Conservation (phyloP, 1,284 basidiomycete species). For the Rhodotorula sp. region DNA sequence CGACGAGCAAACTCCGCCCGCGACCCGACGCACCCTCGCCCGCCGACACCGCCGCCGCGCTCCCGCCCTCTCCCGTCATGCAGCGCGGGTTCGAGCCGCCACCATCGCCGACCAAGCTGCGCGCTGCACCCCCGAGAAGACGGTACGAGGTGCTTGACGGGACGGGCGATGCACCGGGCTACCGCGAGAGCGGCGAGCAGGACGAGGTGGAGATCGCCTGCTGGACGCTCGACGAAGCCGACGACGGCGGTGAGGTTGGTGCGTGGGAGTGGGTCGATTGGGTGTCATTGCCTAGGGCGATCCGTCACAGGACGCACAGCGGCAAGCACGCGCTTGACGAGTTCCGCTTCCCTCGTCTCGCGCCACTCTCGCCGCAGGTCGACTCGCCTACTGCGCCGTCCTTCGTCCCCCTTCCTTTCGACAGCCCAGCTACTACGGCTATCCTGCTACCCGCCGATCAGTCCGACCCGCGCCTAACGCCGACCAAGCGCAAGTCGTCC, state of each 20-base stretch:
- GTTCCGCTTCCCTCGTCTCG: background rate
- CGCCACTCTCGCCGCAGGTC: background rate
- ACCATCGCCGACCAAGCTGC: conserved; percentile 1
- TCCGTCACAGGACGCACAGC: background rate
- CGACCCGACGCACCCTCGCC: background rate
- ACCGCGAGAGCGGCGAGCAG: background rate
- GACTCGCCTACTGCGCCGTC: background rate
- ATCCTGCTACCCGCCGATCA: background rate
- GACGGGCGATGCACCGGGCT: background rate
- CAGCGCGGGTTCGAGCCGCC: background rate
- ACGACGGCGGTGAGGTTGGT: background rate
- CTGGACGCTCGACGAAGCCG: background rate
- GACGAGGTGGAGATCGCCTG: background rate
- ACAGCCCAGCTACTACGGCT: background rate
- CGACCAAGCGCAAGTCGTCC: background rate
- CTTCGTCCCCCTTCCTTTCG: background rate
- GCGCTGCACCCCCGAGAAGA: background rate
- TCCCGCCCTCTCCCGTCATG: background rate
- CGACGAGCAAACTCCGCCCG: background rate
- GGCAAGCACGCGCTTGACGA: too few relatives aligned
- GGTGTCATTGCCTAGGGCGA: background rate
- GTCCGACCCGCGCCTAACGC: background rate
- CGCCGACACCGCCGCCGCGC: background rate
- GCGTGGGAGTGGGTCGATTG: background rate
- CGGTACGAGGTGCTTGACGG: background rate